Evolutionary conservation across 148 eudicot genomes (phyloP).

Genomic region (Mesembryanthemum crystallinum): DNA sequence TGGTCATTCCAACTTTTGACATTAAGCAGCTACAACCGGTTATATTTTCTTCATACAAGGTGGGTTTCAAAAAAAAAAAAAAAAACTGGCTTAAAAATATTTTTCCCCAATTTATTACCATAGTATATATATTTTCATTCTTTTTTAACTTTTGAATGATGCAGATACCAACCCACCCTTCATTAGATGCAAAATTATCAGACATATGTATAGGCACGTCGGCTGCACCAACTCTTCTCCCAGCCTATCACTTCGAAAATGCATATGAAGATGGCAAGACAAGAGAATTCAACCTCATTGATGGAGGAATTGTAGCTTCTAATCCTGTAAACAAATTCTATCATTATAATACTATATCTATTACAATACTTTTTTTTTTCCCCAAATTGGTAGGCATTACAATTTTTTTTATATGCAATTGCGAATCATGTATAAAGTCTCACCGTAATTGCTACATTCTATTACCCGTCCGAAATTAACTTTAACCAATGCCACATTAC

Average conservation of each 20-base stretch:
- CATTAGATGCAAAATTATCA: constrained; percentile 33
- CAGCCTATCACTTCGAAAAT: constrained; percentile 34
- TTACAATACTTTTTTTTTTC: too few relatives aligned
- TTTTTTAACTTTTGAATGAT: too few relatives aligned
- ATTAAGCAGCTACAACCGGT: constrained; percentile 32
- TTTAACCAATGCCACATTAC: too few relatives aligned
- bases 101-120: too few relatives aligned
- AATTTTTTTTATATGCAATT: too few relatives aligned
- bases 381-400: too few relatives aligned
- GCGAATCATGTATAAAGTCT: too few relatives aligned
- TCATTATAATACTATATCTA: background rate
- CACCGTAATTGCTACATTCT: too few relatives aligned
- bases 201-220: constrained; percentile 48
- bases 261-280: constrained; percentile 19
- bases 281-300: constrained; percentile 43
- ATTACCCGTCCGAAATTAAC: too few relatives aligned
- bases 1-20: constrained; percentile 44
- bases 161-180: constrained; percentile 27
- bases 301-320: constrained; percentile 35
- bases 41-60: constrained; percentile 41
- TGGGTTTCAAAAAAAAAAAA: too few relatives aligned
- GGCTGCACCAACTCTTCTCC: constrained; percentile 40
- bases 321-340: constrained; percentile 33
- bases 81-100: too few relatives aligned
- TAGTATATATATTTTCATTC: too few relatives aligned